These are phyloP conservation scores for Fusarium tupiense DNA, from an alignment of 2,329 filamentous ascomycete genomes.

Conservation along the genomic window DNA sequence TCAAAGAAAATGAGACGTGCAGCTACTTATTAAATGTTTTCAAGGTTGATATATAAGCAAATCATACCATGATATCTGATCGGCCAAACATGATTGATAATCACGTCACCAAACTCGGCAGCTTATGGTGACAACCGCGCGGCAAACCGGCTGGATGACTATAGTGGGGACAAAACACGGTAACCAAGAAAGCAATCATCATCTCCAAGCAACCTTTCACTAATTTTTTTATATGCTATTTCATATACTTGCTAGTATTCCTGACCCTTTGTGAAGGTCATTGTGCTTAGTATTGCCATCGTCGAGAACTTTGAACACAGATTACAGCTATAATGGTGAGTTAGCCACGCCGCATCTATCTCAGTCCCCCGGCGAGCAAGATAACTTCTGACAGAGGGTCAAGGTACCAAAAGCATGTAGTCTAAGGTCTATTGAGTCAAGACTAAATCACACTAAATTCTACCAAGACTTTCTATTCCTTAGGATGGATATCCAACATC, in stretches of 20 bases:
- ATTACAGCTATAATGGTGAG: no score
- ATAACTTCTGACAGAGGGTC: fast-evolving
- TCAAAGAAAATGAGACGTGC: fast-evolving
- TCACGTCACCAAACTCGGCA: neutral
- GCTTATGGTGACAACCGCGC: neutral
- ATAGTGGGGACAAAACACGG: neutral
- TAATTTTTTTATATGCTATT: neutral
- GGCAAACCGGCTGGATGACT: neutral
- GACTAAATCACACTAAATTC: neutral
- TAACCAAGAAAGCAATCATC: neutral
- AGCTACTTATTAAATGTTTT: fast-evolving
- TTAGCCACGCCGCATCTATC: neutral
- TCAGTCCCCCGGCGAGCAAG: fast-evolving
- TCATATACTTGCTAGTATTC: neutral
- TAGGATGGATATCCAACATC: neutral
- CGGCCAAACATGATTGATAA: slow-evolving; percentile 1
- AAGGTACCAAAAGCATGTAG: neutral
- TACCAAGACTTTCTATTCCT: no score
- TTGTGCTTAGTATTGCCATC: no score
- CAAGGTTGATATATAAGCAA: neutral
- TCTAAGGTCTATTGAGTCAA: neutral
- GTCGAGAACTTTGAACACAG: no score
- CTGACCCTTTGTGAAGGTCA: no score
- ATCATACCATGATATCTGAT: neutral
- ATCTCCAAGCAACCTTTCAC: neutral